Base-by-base conservation (phyloP, 441 rosid species). In the Erysimum cheiri region DNA sequence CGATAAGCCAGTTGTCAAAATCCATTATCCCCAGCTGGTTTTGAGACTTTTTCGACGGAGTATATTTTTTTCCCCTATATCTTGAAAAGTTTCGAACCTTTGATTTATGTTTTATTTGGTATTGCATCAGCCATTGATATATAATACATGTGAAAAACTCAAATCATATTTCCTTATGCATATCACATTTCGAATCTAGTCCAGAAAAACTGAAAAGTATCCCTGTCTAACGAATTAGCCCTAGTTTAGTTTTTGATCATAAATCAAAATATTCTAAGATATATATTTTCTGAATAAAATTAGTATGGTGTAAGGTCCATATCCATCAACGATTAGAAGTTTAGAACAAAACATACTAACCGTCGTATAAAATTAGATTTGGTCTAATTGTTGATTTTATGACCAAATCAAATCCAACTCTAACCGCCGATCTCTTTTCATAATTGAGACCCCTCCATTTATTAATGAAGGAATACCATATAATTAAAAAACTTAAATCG, bases 361-460 rank as follows among this genome's bases (percentile, higher is more conserved):
- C 43, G 29, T 35, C 43, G 28, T 44, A 62, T 44, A 46, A 5
- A 5, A 3, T 35, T 35, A 26, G 11, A 44, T 22, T 64, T 48
- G 4, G 41, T 49, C 26, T 47, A 47, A 6, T 52, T 46, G 14
- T 5, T 31, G 48, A 67, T 52, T 66, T 60, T 41, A 53, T 14
- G 67, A 67, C 60, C 55, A 58, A 65, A 73, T 73, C 62, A 73
- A 65, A 66, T 60, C 71, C 53, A 47, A 57, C 31, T 56, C 59
- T 56, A 57, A 68, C 65, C 6, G 5, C 36, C 26, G 24, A 56
- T 64, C 59, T 37, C 35, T 19, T 71, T 55, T 36, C 52, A 72
- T 60, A 24, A 67, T 32, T 1, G 32, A 69, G 52, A 43, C 13
- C 62, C 69, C 19, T 60, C 54, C 46, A 26, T 59, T 50, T 15